Conservation (phyloP, 768 basidiomycete genomes). For the Psilocybe tampanensis region DNA sequence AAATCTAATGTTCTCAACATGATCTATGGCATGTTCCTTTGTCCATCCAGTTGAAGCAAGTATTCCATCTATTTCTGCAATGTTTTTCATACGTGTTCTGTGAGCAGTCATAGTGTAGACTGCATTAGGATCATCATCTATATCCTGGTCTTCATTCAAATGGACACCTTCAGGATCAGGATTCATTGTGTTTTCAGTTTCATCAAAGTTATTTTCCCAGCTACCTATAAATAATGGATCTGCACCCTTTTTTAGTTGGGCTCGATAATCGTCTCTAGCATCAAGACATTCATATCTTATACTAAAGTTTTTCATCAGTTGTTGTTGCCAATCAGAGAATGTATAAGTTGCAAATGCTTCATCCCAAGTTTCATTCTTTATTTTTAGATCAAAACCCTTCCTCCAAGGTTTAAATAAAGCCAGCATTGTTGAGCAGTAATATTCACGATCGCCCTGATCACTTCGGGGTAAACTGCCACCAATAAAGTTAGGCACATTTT, state of each 20-base stretch:
- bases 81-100: no score
- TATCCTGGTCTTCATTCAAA: no score
- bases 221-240: background rate
- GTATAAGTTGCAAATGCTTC: background rate
- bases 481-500: conserved; percentile 28
- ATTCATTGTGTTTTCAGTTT: no score
- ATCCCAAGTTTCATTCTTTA: background rate
- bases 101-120: no score
- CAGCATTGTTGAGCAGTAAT: conserved; percentile 30
- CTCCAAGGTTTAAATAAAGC: conserved; percentile 32
- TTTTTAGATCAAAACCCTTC: background rate
- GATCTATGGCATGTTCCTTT: no score
- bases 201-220: background rate
- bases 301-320: background rate
- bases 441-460: conserved; percentile 32
- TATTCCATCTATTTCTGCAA: no score
- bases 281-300: conserved; percentile 1
- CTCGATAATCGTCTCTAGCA: background rate
- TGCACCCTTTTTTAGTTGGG: background rate
- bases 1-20: no score
- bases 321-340: background rate
- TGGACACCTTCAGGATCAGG: no score
- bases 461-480: conserved; percentile 24
- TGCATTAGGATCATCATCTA: no score
- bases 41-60: no score